Conservation (phyloP, 1,284 basidiomycete genomes). For the Taiwanofungus camphoratus region DNA sequence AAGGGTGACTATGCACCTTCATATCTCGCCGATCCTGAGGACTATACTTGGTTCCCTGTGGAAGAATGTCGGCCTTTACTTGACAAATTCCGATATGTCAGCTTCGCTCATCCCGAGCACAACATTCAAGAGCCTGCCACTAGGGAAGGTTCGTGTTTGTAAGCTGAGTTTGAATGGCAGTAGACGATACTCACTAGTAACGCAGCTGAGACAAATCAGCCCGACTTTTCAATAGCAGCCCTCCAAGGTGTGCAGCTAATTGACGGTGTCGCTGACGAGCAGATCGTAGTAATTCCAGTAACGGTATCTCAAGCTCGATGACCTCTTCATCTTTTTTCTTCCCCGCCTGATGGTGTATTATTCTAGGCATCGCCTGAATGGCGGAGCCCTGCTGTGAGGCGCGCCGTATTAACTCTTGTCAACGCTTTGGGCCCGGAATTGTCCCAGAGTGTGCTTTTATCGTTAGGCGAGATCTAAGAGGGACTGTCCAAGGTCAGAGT, state of each 20-base stretch:
- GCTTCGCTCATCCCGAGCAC: constrained; percentile 59
- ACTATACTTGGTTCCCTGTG: constrained; percentile 72
- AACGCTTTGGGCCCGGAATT: constrained; percentile 36
- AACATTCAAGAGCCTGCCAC: constrained; percentile 31
- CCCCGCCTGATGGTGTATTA: no score
- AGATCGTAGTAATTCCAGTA: not conserved
- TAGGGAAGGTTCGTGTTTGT: constrained; percentile 9
- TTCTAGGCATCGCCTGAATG: constrained; percentile 5
- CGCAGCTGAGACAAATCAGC: constrained; percentile 1
- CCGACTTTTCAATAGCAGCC: constrained; percentile 9
- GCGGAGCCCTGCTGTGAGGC: constrained; percentile 10
- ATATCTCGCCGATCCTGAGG: constrained; percentile 86
- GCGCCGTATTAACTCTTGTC: constrained; percentile 28
- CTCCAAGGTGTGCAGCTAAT: constrained; percentile 6
- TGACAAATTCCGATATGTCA: constrained; percentile 60
- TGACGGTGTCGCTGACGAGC: constrained; percentile 1
- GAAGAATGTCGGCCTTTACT: constrained; percentile 54
- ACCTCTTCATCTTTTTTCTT: no score
- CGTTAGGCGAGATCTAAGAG: no score
- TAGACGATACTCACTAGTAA: not conserved
- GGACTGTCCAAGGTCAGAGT: no score
- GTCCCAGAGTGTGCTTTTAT: constrained; percentile 26
- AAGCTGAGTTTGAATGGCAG: not conserved
- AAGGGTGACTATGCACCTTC: constrained; percentile 92
- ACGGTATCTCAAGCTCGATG: no score